Percentiles rank a stretch among this genome's conserved stretches.
phyloP scores from a whole-genome alignment of 2,329 filamentous ascomycete species.

The Exophiala spinifera region DNA sequence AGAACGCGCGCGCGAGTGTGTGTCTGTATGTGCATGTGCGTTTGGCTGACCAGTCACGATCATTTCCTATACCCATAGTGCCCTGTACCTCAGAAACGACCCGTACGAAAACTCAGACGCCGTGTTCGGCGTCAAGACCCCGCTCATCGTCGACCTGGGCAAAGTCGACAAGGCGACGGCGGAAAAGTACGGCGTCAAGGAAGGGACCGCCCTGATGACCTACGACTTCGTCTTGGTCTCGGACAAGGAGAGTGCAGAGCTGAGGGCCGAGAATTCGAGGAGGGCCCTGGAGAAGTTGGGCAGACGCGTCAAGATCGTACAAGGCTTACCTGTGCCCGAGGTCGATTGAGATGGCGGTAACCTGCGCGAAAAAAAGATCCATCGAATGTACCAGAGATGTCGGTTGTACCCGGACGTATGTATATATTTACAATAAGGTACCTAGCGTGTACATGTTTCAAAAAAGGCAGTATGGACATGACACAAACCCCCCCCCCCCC shows the following conservation, averaged over 20 bases:
- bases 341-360: slow-evolving; percentile 47
- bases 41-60: no score
- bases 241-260: slow-evolving; percentile 62
- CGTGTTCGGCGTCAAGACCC: slow-evolving; percentile 35
- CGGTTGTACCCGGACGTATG: no score
- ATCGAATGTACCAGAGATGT: no score
- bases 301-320: slow-evolving; percentile 66
- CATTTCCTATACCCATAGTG: slow-evolving; percentile 27
- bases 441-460: no score
- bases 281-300: slow-evolving; percentile 67
- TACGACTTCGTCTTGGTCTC: slow-evolving; percentile 40
- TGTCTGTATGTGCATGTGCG: slow-evolving; percentile 8
- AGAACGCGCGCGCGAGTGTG: background rate
- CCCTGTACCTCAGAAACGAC: slow-evolving; percentile 32
- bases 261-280: slow-evolving; percentile 65
- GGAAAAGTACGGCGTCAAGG: slow-evolving; percentile 29
- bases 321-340: slow-evolving; percentile 74
- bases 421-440: no score
- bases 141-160: slow-evolving; percentile 30
- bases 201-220: slow-evolving; percentile 27
- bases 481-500: no score
- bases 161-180: slow-evolving; percentile 30
- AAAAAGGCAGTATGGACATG: no score
- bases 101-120: slow-evolving; percentile 33
- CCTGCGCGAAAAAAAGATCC: no score